Evolutionary conservation across 345 rosid genomes (phyloP).

Genomic region (Odontarrhena argentea): DNA sequence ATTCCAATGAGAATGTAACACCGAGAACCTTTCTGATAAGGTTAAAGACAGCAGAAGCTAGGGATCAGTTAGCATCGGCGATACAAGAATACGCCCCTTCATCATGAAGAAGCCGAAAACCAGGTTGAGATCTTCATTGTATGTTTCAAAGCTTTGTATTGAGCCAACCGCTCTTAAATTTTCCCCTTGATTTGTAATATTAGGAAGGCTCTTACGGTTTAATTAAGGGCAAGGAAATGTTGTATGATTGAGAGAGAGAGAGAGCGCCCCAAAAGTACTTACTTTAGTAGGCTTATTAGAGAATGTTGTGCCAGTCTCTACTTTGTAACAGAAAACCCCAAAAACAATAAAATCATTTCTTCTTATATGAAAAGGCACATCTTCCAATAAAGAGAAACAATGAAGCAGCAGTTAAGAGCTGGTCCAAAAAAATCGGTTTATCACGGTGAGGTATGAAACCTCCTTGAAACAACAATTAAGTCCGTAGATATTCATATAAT

Average conservation of each 20-base stretch:
- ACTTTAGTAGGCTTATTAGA: slow-evolving; percentile 7
- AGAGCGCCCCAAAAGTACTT: slow-evolving; percentile 10
- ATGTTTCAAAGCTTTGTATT: slow-evolving; percentile 11
- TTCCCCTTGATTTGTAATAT: slow-evolving; percentile 33
- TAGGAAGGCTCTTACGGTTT: slow-evolving; percentile 32
- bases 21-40: slow-evolving; percentile 84
- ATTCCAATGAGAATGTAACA: slow-evolving; percentile 48
- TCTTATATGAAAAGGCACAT: no score
- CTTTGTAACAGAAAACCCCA: slow-evolving; percentile 17
- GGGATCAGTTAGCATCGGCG: slow-evolving; percentile 68
- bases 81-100: slow-evolving; percentile 84
- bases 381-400: no score
- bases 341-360: no score
- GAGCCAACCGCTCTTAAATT: slow-evolving; percentile 18
- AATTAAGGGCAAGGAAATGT: slow-evolving; percentile 23
- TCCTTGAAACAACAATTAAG: no score
- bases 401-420: no score
- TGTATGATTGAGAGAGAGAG: slow-evolving; percentile 34
- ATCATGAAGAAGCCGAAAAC: slow-evolving; percentile 42
- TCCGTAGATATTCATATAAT: no score
- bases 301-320: slow-evolving; percentile 24
- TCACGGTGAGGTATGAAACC: no score
- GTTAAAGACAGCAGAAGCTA: slow-evolving; percentile 74
- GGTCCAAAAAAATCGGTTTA: no score
- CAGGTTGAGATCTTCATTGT: slow-evolving; percentile 29